Percentiles rank a stretch among this genome's conserved stretches.
Conservation (phyloP, 1,284 basidiomycete species). For the Austroboletus niveus region DNA sequence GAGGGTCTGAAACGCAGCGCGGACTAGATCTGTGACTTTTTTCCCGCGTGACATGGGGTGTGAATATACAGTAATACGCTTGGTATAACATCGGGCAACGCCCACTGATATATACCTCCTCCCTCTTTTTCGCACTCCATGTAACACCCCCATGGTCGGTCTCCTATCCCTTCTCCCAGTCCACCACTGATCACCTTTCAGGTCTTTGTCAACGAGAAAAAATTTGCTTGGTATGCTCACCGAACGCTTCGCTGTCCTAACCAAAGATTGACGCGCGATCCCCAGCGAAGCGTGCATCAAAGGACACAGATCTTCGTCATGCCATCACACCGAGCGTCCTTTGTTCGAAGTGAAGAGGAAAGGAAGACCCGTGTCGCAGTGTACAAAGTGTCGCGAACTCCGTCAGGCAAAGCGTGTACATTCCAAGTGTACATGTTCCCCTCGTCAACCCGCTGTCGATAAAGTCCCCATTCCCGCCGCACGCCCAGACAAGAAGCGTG, state of each 20-base stretch:
- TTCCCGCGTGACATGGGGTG: not conserved
- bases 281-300: constrained; percentile 84
- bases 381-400: constrained; percentile 72
- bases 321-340: constrained; percentile 77
- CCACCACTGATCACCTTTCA: constrained; percentile 21
- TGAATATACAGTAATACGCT: not conserved
- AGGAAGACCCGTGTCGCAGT: constrained; percentile 82
- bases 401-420: constrained; percentile 72
- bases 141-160: constrained; percentile 22
- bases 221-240: constrained; percentile 70
- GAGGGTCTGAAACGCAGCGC: too few relatives aligned
- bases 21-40: not conserved
- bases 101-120: constrained; percentile 5
- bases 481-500: constrained; percentile 53
- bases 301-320: constrained; percentile 82
- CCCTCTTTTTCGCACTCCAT: not conserved
- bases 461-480: constrained; percentile 35
- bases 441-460: constrained; percentile 38
- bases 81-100: not conserved
- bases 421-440: constrained; percentile 66
- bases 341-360: constrained; percentile 87
- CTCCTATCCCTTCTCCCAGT: not conserved
- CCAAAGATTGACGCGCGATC: constrained; percentile 3
- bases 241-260: not conserved
- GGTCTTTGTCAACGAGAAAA: constrained; percentile 79